Percentiles rank a stretch among this genome's conserved stretches.
Conservation (phyloP, 2,329 filamentous ascomycete genomes). For the Exserohilum rostratum region DNA sequence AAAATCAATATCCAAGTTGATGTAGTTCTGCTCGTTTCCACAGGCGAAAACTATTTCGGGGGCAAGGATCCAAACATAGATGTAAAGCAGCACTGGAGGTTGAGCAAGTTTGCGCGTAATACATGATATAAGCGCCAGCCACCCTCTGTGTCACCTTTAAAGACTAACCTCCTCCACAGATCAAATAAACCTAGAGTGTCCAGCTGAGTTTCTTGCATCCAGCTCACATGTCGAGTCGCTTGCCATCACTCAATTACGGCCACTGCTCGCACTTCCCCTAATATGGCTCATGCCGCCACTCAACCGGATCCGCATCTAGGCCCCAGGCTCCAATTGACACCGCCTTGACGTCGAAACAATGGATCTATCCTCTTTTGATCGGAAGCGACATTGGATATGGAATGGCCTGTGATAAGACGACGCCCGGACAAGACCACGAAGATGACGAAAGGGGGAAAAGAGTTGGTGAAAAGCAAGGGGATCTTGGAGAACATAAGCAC, state of each 20-base stretch:
- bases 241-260: conserved; percentile 39
- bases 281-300: conserved; percentile 43
- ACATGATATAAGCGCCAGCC: conserved; percentile 4
- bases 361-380: conserved; percentile 49
- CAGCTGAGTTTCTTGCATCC: conserved; percentile 32
- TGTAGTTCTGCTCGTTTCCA: conserved; percentile 35
- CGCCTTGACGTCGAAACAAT: conserved; percentile 43
- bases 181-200: conserved; percentile 24
- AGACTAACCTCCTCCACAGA: conserved; percentile 16
- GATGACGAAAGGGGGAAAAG: conserved; percentile 44
- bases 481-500: no score
- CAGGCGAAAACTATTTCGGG: conserved; percentile 44
- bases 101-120: conserved; percentile 35
- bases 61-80: conserved; percentile 21
- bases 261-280: conserved; percentile 42
- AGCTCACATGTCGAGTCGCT: conserved; percentile 38
- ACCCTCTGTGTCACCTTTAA: background rate
- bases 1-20: conserved; percentile 30
- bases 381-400: conserved; percentile 50
- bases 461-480: conserved; percentile 45
- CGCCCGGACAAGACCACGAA: conserved; percentile 36
- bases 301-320: conserved; percentile 49
- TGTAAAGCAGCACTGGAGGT: conserved; percentile 19
- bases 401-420: conserved; percentile 49
- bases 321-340: conserved; percentile 47